Conservation (phyloP, 345 rosid genomes). For the Heritiera fomes region DNA sequence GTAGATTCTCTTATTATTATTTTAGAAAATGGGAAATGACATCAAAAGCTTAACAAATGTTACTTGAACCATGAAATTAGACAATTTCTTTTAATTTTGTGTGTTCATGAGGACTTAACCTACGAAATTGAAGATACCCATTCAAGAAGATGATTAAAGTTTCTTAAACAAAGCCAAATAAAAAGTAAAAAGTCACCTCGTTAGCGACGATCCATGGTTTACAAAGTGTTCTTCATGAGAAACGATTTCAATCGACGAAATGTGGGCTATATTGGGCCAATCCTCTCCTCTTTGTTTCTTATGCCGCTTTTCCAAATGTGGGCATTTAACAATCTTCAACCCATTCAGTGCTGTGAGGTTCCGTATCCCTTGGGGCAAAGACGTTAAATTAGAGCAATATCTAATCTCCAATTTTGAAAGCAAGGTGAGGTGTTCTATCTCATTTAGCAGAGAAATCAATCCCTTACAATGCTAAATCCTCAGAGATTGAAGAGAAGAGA, state of each 20-base stretch:
- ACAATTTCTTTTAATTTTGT: too few relatives aligned
- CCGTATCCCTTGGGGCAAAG: neutral
- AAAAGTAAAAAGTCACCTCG: neutral
- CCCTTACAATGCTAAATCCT: neutral
- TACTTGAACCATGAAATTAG: too few relatives aligned
- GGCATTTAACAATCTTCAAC: neutral
- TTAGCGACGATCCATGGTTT: neutral
- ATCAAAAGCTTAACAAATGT: too few relatives aligned
- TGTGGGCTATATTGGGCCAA: constrained; percentile 17
- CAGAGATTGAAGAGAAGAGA: neutral
- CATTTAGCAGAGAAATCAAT: neutral
- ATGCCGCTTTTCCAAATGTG: neutral
- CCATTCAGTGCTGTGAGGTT: neutral
- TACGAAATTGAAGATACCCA: too few relatives aligned
- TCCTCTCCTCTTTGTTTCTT: neutral
- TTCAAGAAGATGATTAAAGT: too few relatives aligned
- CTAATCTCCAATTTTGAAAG: neutral
- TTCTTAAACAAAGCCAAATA: neutral
- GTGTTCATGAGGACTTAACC: too few relatives aligned
- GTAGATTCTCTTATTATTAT: too few relatives aligned
- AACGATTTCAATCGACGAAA: neutral
- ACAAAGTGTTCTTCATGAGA: neutral
- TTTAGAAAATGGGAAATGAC: too few relatives aligned
- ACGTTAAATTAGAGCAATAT: neutral
- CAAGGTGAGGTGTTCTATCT: neutral